phyloP scores from a whole-genome alignment of 306 rosid genomes.

The Aeschynomene evenia region DNA sequence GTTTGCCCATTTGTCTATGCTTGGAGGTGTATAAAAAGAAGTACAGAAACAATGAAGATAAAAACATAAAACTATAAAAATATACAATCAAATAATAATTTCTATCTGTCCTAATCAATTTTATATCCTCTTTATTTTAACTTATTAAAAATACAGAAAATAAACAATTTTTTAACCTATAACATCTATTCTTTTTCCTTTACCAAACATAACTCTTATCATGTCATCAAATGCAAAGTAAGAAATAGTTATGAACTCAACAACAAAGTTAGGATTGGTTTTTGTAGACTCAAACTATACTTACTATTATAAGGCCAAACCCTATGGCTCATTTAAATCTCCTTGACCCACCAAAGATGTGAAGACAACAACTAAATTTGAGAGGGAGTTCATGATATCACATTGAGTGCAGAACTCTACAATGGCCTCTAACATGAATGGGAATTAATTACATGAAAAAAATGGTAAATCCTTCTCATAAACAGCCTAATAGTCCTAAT shows the following conservation, averaged over 20 bases:
- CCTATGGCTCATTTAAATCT: background rate
- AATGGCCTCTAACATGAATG: conserved; percentile 5
- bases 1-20: no score
- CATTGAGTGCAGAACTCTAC: conserved; percentile 13
- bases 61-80: no score
- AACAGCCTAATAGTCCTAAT: background rate
- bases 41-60: no score
- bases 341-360: background rate
- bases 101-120: no score
- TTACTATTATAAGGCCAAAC: background rate
- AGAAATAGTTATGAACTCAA: background rate
- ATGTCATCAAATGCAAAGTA: no score
- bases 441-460: background rate
- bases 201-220: no score
- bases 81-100: no score
- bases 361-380: background rate
- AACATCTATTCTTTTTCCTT: no score
- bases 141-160: no score
- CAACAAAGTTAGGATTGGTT: background rate
- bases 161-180: no score
- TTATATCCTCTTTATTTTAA: no score
- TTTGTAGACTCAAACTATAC: background rate
- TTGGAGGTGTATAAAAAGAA: no score
- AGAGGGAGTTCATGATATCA: background rate
- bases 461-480: background rate